Percentiles rank a stretch among this genome's conserved stretches.
Evolutionary conservation across 78 protist genomes (phyloP).

Genomic region (Chrysochromulina parva): DNA sequence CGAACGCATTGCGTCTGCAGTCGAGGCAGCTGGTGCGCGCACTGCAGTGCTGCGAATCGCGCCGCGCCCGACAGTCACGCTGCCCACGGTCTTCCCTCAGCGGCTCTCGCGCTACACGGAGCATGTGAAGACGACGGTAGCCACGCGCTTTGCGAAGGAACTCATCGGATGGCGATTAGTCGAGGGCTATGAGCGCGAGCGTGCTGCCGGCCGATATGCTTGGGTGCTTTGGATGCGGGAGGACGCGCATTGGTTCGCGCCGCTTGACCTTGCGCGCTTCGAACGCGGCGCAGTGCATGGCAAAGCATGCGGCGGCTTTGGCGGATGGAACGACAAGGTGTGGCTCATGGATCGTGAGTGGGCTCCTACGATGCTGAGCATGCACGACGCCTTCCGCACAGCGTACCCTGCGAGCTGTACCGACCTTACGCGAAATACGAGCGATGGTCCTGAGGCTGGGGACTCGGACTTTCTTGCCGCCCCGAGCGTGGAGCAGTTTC

Average conservation of each 20-base stretch:
- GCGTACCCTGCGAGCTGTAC: not conserved
- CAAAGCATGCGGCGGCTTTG: not conserved
- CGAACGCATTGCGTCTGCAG: no score
- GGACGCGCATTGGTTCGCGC: slow-evolving; percentile 4
- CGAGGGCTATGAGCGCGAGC: no score
- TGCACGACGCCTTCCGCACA: not conserved
- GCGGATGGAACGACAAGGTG: slow-evolving; percentile 14
- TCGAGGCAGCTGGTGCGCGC: no score
- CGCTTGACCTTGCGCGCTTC: not conserved
- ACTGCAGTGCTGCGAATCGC: no score
- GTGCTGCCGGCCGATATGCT: no score
- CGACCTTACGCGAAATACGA: not conserved
- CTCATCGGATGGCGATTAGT: no score
- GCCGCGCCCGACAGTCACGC: no score
- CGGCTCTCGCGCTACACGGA: no score
- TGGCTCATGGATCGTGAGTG: not conserved
- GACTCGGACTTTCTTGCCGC: not conserved
- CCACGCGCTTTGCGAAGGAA: no score
- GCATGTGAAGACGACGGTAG: no score
- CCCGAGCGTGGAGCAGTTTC: not conserved
- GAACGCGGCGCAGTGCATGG: not conserved
- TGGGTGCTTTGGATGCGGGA: not conserved
- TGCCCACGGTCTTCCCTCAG: no score
- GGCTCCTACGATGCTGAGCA: not conserved
- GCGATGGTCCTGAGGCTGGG: not conserved